Conservation (phyloP, 306 rosid genomes). For the Castanea sativa region DNA sequence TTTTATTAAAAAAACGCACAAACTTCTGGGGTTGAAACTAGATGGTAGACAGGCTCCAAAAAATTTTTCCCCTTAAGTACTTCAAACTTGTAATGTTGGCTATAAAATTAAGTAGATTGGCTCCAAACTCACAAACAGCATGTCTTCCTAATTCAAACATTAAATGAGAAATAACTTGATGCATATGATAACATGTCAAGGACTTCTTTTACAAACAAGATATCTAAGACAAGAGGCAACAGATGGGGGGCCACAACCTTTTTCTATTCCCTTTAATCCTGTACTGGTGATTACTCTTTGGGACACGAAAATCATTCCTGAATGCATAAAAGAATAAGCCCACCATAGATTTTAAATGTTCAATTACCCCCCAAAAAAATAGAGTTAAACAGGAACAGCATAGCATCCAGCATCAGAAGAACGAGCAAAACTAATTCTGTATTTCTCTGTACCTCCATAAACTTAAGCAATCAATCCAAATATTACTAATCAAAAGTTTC, state of each 20-base stretch:
- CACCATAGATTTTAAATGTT: too few relatives aligned
- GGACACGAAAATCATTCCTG: background rate
- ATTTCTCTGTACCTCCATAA: background rate
- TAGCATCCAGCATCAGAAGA: background rate
- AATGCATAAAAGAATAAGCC: too few relatives aligned
- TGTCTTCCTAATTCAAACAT: background rate
- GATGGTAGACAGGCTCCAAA: background rate
- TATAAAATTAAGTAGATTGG: background rate
- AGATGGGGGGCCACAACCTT: background rate
- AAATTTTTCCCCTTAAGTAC: background rate
- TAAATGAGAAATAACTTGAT: background rate
- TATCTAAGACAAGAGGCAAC: background rate
- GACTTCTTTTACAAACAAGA: background rate
- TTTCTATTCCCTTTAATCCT: background rate
- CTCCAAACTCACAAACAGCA: background rate
- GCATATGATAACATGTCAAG: background rate
- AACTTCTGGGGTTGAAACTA: background rate
- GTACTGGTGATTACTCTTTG: background rate
- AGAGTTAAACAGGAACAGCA: background rate
- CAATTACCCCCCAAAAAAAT: too few relatives aligned
- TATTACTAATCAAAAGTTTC: background rate
- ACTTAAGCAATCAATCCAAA: background rate
- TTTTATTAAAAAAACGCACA: background rate
- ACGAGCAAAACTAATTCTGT: too few relatives aligned
- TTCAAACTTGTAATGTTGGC: background rate